Conservation (phyloP, 495 filamentous ascomycete genomes). For the Articulospora tetracladia region DNA sequence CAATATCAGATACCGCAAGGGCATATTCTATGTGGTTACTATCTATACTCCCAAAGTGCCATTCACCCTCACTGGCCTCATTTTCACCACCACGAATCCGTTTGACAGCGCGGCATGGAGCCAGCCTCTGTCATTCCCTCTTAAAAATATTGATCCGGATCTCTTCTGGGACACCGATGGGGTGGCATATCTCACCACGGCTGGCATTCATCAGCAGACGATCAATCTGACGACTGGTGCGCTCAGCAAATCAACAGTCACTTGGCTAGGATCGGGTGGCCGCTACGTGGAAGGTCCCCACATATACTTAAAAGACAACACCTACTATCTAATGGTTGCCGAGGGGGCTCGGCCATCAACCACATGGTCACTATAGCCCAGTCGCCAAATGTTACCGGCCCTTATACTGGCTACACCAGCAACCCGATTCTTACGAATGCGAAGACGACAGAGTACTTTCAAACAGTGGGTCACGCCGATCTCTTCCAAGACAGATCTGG, state of each 20-base stretch:
- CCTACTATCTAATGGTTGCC: slow-evolving; percentile 65
- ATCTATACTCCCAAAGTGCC: background rate
- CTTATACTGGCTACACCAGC: slow-evolving; percentile 45
- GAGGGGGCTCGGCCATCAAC: slow-evolving; percentile 58
- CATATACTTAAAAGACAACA: slow-evolving; percentile 58
- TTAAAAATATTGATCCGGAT: slow-evolving; percentile 36
- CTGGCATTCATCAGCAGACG: slow-evolving; percentile 31
- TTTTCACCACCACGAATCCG: slow-evolving; percentile 23
- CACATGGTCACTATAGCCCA: slow-evolving; percentile 52
- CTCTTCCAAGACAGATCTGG: slow-evolving; percentile 44
- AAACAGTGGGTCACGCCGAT: slow-evolving; percentile 46
- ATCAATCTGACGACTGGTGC: slow-evolving; percentile 44
- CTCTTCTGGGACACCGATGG: slow-evolving; percentile 50
- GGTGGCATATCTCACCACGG: slow-evolving; percentile 37
- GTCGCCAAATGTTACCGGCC: slow-evolving; percentile 45
- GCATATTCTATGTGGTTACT: slow-evolving; percentile 35
- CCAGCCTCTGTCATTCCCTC: slow-evolving; percentile 26
- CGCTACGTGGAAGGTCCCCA: slow-evolving; percentile 61
- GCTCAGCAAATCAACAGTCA: slow-evolving; percentile 32
- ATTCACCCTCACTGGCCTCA: background rate
- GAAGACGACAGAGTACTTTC: slow-evolving; percentile 46
- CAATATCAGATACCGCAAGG: slow-evolving; percentile 37
- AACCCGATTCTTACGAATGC: slow-evolving; percentile 55
- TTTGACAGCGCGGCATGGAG: slow-evolving; percentile 21
- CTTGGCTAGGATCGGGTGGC: slow-evolving; percentile 53